These are phyloP conservation scores for Rosa persica DNA, from an alignment of 306 rosid genomes.

Conservation along the genomic window DNA sequence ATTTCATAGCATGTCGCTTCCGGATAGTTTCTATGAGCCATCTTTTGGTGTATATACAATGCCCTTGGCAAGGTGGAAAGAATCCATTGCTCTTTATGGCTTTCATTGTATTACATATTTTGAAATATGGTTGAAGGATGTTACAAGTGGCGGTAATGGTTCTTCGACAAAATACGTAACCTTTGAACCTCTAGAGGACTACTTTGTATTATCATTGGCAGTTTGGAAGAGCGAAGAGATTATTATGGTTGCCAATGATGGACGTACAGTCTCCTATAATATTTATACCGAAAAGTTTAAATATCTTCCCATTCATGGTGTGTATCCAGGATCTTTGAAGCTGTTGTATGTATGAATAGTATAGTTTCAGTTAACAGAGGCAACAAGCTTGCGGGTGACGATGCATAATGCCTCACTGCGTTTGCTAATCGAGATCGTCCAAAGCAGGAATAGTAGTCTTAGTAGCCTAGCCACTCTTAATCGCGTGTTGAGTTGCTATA, in stretches of 20 bases:
- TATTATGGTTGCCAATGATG: background rate
- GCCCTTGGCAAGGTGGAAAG: background rate
- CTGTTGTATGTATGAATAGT: background rate
- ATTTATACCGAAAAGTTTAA: no score
- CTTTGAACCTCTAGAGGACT: background rate
- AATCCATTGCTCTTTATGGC: background rate
- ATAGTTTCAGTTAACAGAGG: background rate
- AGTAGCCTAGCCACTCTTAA: no score
- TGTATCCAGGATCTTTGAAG: background rate
- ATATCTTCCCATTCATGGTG: background rate
- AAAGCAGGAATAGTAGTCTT: no score
- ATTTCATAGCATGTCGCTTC: background rate
- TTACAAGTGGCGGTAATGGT: no score
- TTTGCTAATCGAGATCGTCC: no score
- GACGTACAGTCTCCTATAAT: no score
- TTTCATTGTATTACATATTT: background rate
- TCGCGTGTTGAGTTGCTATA: no score
- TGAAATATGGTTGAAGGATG: conserved; percentile 5
- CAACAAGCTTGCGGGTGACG: background rate
- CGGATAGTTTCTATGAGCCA: background rate
- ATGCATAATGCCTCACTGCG: no score
- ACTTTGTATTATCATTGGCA: background rate
- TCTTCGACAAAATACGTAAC: conserved; percentile 1
- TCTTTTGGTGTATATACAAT: background rate
- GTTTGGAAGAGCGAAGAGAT: conserved; percentile 7